Evolutionary conservation across 2,329 filamentous ascomycete species (phyloP).

Genomic region (Amauroascus niger): DNA sequence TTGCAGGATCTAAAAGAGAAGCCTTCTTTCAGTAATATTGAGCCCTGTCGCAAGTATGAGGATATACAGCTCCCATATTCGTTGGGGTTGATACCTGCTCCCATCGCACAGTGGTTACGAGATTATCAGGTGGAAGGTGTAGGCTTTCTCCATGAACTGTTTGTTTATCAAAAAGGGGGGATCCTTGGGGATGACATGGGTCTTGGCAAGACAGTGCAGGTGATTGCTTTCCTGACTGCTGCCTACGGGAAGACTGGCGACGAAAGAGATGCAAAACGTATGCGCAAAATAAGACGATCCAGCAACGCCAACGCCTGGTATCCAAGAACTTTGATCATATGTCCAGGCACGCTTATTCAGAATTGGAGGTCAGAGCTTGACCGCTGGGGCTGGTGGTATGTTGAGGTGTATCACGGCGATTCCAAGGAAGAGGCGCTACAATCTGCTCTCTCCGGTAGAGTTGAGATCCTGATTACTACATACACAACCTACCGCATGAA

Average conservation of each 20-base stretch:
- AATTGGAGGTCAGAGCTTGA: slow-evolving; percentile 85
- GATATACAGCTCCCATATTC: slow-evolving; percentile 69
- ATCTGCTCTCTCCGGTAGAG: slow-evolving; percentile 61
- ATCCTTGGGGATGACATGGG: slow-evolving; percentile 97
- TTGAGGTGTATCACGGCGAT: slow-evolving; percentile 70
- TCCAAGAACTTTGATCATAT: slow-evolving; percentile 72
- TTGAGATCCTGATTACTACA: slow-evolving; percentile 90
- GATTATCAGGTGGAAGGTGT: slow-evolving; percentile 85
- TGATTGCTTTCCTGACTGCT: slow-evolving; percentile 80
- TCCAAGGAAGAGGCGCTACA: slow-evolving; percentile 60
- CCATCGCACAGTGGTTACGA: slow-evolving; percentile 82
- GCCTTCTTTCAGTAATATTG: slow-evolving; percentile 55
- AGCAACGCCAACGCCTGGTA: slow-evolving; percentile 59
- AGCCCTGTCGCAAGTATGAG: slow-evolving; percentile 59
- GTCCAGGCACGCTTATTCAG: slow-evolving; percentile 74
- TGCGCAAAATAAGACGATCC: slow-evolving; percentile 76
- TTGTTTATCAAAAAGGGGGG: slow-evolving; percentile 82
- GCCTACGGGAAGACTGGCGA: slow-evolving; percentile 93
- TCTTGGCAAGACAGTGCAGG: slow-evolving; percentile 90
- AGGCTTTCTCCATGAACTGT: slow-evolving; percentile 74
- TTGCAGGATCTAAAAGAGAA: slow-evolving; percentile 56
- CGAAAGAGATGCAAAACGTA: slow-evolving; percentile 70
- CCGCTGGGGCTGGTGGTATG: slow-evolving; percentile 93
- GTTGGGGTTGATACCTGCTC: slow-evolving; percentile 70
- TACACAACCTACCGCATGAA: slow-evolving; percentile 79